Conservation (phyloP, 2,329 filamentous ascomycete genomes). For the Ophiobolus disseminans region DNA sequence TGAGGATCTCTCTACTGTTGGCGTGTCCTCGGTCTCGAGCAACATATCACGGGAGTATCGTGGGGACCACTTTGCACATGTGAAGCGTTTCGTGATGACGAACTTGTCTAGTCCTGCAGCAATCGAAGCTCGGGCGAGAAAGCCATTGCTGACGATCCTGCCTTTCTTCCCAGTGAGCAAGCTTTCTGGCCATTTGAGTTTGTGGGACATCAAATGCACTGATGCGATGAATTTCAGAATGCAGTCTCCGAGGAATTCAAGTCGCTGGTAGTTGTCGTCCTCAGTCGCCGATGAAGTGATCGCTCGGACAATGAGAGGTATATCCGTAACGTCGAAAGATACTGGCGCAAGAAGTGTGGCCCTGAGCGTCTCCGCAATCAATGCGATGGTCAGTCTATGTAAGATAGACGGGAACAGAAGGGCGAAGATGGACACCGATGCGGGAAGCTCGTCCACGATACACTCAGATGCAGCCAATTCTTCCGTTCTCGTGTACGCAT, state of each 20-base stretch:
- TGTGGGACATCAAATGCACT: conserved; percentile 66
- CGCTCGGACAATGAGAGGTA: conserved; percentile 68
- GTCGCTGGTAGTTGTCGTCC: conserved; percentile 74
- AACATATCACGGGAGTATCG: conserved; percentile 61
- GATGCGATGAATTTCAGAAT: conserved; percentile 78
- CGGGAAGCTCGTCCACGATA: conserved; percentile 56
- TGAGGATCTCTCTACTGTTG: conserved; percentile 63
- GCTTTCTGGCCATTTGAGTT: conserved; percentile 77
- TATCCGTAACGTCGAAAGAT: conserved; percentile 55
- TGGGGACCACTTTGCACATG: conserved; percentile 74
- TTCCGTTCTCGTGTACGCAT: conserved; percentile 53
- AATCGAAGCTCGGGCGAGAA: conserved; percentile 71
- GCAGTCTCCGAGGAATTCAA: conserved; percentile 88
- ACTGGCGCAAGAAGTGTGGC: conserved; percentile 62
- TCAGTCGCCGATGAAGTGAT: conserved; percentile 70
- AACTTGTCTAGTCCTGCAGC: conserved; percentile 72
- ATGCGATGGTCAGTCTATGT: conserved; percentile 71
- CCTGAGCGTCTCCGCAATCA: conserved; percentile 67
- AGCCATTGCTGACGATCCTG: conserved; percentile 74
- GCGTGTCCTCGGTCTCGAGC: conserved; percentile 4
- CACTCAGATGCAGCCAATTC: conserved; percentile 60
- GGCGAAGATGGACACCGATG: conserved; percentile 56
- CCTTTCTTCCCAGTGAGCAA: conserved; percentile 74
- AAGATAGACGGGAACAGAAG: conserved; percentile 76
- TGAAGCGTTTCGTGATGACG: conserved; percentile 73